Evolutionary conservation across 2,329 filamentous ascomycete genomes (phyloP), one percentile per base, ranked within the genome.

Genomic region (Cladophialophora immunda): DNA sequence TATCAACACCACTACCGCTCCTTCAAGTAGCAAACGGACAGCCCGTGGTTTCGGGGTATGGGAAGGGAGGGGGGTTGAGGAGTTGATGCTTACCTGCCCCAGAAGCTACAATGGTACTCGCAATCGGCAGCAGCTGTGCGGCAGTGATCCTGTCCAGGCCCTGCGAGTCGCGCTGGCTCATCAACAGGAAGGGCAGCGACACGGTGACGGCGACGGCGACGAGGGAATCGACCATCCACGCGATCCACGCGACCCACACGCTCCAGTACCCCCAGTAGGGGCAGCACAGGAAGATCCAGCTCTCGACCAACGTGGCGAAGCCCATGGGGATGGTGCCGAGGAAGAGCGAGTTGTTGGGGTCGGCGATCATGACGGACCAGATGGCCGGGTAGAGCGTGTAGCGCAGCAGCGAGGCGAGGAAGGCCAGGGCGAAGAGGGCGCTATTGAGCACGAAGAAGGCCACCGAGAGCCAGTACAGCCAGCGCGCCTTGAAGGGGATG

Each of bases 251-350:
- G 8, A 86, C 76, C 68, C 83, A 81, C 32, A 82, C 78, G n/a
- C 85, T 79, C 82, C 86, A 86, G 15, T 80, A 71, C 1, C 87
- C 88, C 89, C 87, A 91, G n/a, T 78, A 79, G 0, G 84, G 84
- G 7, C 84, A 80, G 75, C 88, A 90, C 36, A 87, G 81, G 34
- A 87, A 81, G 13, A 88, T 81, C 75, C 87, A 85, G 83, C 89
- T 88, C 68, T 89, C 87, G 67, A 91, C 85, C 52, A 92, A 86
- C 1, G 89, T 91, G 0, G 88, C 86, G 65, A 92, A 84, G 0
- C 84, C 89, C 87, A 92, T 91, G 0, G 89, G 89, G 34, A 90
- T 84, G 0, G 87, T 89, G 0, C 86, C 90, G 3, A 92, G 78
- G 70, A 92, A 92, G 61, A 92, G 81, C 1, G 86, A 89, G 73